These are phyloP conservation scores for Voacanga thouarsii DNA, from an alignment of 257 asterid genomes.

Conservation along the genomic window DNA sequence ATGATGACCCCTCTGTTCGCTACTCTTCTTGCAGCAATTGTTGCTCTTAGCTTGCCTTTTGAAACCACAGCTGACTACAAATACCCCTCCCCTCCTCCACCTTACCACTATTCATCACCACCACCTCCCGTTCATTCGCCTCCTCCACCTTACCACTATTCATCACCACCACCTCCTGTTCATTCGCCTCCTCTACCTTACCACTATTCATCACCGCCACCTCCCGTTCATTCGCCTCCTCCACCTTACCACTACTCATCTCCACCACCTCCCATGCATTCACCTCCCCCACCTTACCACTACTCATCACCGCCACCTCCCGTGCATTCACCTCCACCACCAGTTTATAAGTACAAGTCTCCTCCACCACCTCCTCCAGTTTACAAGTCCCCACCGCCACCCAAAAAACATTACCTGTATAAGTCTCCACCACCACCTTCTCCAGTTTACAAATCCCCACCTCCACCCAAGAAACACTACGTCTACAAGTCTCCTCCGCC, in stretches of 20 bases:
- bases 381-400: not conserved
- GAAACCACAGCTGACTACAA: constrained; percentile 17
- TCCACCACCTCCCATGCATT: constrained; percentile 17
- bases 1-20: constrained; percentile 16
- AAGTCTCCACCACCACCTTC: constrained; percentile 11
- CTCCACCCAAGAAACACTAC: not conserved
- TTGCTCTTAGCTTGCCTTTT: constrained; percentile 22
- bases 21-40: constrained; percentile 9
- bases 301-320: constrained; percentile 17
- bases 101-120: not conserved
- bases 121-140: constrained; percentile 10
- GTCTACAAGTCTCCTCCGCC: not conserved
- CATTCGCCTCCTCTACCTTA: not conserved
- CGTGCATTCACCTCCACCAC: not conserved
- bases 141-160: not conserved
- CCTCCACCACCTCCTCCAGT: constrained; percentile 15
- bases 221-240: no score
- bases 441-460: constrained; percentile 6
- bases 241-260: constrained; percentile 4
- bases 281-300: not conserved
- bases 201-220: no score
- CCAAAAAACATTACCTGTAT: not conserved
- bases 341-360: not conserved
- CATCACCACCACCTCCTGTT: not conserved
- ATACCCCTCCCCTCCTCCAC: constrained; percentile 11